Percentiles rank a stretch among this genome's conserved stretches.
Conservation (phyloP, 345 rosid genomes). For the Microcos paniculata region DNA sequence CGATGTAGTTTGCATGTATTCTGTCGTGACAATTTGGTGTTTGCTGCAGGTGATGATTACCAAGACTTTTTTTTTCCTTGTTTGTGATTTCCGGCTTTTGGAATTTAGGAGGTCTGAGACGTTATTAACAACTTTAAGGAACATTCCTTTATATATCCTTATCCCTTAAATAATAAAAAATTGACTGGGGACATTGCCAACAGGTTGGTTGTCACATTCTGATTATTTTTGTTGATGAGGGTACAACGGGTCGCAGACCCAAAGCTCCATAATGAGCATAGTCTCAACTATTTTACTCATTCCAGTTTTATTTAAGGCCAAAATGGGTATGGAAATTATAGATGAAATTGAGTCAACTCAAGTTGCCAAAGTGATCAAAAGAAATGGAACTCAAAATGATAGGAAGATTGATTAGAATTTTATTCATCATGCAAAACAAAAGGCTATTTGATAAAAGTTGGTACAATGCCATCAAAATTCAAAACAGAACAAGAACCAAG, state of each 20-base stretch:
- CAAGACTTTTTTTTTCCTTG: background rate
- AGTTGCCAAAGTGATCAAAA: too few species aligned
- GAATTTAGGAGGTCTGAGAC: background rate
- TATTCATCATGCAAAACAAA: background rate
- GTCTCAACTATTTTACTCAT: too few species aligned
- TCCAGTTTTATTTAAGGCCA: too few species aligned
- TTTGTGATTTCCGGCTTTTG: background rate
- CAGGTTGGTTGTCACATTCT: background rate
- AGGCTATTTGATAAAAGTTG: background rate
- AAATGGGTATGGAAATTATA: too few species aligned
- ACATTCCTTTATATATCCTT: background rate
- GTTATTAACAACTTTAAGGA: background rate
- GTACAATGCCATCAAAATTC: too few species aligned
- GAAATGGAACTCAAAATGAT: too few species aligned
- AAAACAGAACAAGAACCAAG: background rate
- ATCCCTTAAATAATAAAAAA: background rate
- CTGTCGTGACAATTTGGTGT: background rate
- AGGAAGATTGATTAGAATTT: too few species aligned
- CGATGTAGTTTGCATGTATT: background rate
- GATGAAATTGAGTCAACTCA: too few species aligned
- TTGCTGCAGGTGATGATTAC: slow-evolving; percentile 1
- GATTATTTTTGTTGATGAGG: background rate
- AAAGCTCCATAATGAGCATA: too few species aligned
- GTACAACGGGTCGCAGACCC: too few species aligned
- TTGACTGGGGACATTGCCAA: background rate